These are phyloP conservation scores for Botrytis medusae DNA, from an alignment of 2,329 filamentous ascomycete species.

Conservation along the genomic window DNA sequence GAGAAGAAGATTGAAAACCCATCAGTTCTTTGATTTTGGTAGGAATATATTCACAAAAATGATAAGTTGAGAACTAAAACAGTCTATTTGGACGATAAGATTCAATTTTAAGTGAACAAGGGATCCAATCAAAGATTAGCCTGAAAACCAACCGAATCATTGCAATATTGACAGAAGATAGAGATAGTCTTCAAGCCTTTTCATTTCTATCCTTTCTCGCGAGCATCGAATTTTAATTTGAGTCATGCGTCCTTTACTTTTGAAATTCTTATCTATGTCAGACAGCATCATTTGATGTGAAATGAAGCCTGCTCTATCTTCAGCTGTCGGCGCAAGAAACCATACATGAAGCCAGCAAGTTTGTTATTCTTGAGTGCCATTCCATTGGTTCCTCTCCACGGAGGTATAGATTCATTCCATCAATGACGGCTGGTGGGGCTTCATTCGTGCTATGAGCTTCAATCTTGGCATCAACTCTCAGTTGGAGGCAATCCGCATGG, in stretches of 20 bases:
- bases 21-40: background rate
- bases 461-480: background rate
- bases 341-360: background rate
- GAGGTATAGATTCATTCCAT: background rate
- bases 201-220: background rate
- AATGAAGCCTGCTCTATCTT: background rate
- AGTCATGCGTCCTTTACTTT: background rate
- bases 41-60: background rate
- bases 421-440: background rate
- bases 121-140: background rate
- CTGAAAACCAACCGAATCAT: background rate
- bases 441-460: background rate
- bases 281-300: background rate
- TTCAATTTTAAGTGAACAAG: slow-evolving; percentile 1
- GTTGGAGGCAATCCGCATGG: background rate
- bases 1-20: background rate
- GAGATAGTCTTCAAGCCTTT: background rate
- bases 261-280: background rate
- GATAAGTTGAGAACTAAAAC: background rate
- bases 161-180: background rate
- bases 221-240: background rate
- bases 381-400: background rate
- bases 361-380: background rate
- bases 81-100: background rate
- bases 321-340: background rate